Base-by-base conservation (phyloP, 108 stramenopile genomes). In the Cyclostephanos tholiformis region DNA sequence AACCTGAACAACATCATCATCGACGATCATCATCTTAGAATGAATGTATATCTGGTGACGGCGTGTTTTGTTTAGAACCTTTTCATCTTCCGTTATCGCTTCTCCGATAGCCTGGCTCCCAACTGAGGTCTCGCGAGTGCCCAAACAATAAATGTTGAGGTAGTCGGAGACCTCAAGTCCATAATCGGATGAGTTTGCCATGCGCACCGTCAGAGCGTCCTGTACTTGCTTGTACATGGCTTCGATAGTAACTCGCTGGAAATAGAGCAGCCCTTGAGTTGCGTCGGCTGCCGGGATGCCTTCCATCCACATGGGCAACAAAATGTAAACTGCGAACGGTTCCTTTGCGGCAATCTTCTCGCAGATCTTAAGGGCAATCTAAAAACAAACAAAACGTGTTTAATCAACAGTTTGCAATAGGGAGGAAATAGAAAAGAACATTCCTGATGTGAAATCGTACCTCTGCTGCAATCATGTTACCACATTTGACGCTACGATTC, bases 21-120 rank as follows among this genome's bases (percentile, higher is more conserved):
- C 89, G 23, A 87, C 89, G 46, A 90, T 87, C 70, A 87, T 77
- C 72, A 88, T 79, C 82, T 90, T 90, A 19, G 80, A 82, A 75
- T 90, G 87, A 39, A 88, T 82, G 61, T 90, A 88, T 25, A 90
- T 77, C 77, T 79, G 74, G 58, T 88, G 85, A 19, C 80, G 62
- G 49, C 75, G 77, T 52, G 80, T 82, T n/a, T 76, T 76, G 36
- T 30, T 38, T 44, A 75, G 67, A 58, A 74, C 51, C 10, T 61
- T 65, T 43, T 88, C 82, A 36, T 77, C 66, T 43, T 76, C 75
- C 4, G 84, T 74, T 30, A 23, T 56, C 8, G 80, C 55, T 16
- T 22, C 43, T 46, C 30, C 64, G 11, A 36, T 64, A 22, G 76
- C 79, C 50, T 84, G 67, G 17, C 81, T 79, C 63, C 84, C 83